Evolutionary conservation across 257 asterid species (phyloP), one percentile per base, ranked within the genome.

Genomic region (Anisodus acutangulus): DNA sequence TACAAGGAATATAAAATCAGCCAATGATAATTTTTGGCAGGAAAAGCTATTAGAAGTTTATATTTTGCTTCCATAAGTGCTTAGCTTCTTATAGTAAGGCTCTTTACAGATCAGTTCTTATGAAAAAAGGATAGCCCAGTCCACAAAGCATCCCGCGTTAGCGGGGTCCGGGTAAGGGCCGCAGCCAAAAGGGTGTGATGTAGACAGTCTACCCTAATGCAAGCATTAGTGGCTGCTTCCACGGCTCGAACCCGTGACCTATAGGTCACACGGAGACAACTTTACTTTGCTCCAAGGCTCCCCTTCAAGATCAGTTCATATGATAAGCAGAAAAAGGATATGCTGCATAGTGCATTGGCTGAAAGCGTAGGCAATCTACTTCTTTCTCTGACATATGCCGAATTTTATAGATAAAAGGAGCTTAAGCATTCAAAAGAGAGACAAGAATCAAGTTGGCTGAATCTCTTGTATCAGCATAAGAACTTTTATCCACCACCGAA

Each of bases 371-470:
- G 4, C 35, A 31, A 31, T 31, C 35, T 31, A 31, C 35, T 31
- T 31, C 35, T 31, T 22, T 31, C 35, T 31, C 35, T 31, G 35
- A 76, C 22, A 22, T 76, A 26, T 51, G 47, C 63, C 1, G 26
- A n/a, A 76, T 51, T 22, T 31, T 53, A 31, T 78, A 8, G 49
- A 78, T 31, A 3, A 78, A 78, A 53, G 31, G 82, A 78, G 15
- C 31, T 53, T 78, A 31, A 37, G 64, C 49, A 78, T 53, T 78
- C 45, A 53, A 78, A 51, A 53, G 31, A 26, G 22, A 54, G 49
- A 78, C 82, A 26, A 78, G 26, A 53, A 53, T 78, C 62, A 78
- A 78, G 64, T 13, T 53, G 64, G 64, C 19, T 53, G 64, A 78
- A 78, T 45, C 79, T 43, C 79, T 71, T 71, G 79, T 45, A 19